Percentiles rank a stretch among this genome's conserved stretches.
These are phyloP conservation scores for Colletotrichum orbiculare DNA, from an alignment of 2,329 filamentous ascomycete genomes.

Conservation along the genomic window DNA sequence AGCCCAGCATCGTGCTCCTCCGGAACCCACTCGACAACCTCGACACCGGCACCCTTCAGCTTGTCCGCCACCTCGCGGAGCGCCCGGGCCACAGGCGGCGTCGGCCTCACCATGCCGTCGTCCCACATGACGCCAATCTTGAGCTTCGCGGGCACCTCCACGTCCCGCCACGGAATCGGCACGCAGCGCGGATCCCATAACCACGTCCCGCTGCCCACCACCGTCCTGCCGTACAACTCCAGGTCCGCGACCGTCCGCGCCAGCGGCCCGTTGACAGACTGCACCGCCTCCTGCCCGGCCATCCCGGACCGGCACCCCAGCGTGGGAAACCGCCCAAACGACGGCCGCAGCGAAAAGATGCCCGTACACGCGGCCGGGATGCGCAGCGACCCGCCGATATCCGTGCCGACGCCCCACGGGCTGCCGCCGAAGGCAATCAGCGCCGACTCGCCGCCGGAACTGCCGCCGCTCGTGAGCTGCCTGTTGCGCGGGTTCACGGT, in stretches of 20 bases:
- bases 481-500: slow-evolving; percentile 72
- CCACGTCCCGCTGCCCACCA: slow-evolving; percentile 67
- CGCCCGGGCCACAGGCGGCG: slow-evolving; percentile 72
- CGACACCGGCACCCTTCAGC: slow-evolving; percentile 59
- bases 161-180: slow-evolving; percentile 65
- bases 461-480: slow-evolving; percentile 70
- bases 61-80: slow-evolving; percentile 56
- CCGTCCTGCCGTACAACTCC: slow-evolving; percentile 61
- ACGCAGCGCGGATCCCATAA: slow-evolving; percentile 65
- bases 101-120: slow-evolving; percentile 73
- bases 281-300: slow-evolving; percentile 73
- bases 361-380: slow-evolving; percentile 67
- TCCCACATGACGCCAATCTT: slow-evolving; percentile 72
- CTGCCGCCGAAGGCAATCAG: slow-evolving; percentile 69
- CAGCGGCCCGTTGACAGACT: slow-evolving; percentile 73
- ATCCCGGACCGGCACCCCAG: slow-evolving; percentile 64
- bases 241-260: slow-evolving; percentile 66
- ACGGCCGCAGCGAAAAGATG: slow-evolving; percentile 67
- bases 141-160: slow-evolving; percentile 51
- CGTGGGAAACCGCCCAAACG: slow-evolving; percentile 70
- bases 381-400: slow-evolving; percentile 69
- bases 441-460: slow-evolving; percentile 74
- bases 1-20: slow-evolving; percentile 53
- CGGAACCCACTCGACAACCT: slow-evolving; percentile 63
- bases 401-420: slow-evolving; percentile 71